phyloP scores from a whole-genome alignment of 768 basidiomycete genomes.

The Pisolithus marmoratus region DNA sequence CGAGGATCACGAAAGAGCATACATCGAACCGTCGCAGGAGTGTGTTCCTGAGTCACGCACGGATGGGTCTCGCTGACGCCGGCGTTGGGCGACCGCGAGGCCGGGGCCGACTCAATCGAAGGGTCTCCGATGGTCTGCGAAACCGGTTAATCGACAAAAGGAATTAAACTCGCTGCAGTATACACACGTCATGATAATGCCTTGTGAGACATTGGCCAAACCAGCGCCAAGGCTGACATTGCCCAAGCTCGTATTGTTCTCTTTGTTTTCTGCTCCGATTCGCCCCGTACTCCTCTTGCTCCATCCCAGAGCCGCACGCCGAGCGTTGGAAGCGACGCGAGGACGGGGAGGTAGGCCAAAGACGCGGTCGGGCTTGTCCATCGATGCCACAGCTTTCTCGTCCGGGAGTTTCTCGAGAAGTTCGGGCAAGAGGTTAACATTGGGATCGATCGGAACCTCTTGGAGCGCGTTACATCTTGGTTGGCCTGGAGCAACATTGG shows the following conservation, averaged over 20 bases:
- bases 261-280: constrained; percentile 50
- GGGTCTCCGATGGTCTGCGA: constrained; percentile 34
- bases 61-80: constrained; percentile 22
- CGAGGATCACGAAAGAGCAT: background rate
- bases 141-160: background rate
- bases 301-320: constrained; percentile 58
- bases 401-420: constrained; percentile 36
- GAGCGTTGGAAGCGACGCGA: constrained; percentile 48
- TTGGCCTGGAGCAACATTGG: constrained; percentile 2
- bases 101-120: constrained; percentile 42
- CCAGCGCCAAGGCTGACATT: constrained; percentile 3
- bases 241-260: constrained; percentile 32
- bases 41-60: constrained; percentile 12
- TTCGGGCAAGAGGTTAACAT: constrained; percentile 31
- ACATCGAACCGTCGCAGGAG: background rate
- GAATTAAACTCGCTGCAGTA: background rate
- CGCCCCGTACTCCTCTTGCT: constrained; percentile 55
- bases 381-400: constrained; percentile 29
- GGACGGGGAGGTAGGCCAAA: constrained; percentile 35
- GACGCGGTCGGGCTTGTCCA: constrained; percentile 24
- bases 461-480: constrained; percentile 33
- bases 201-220: constrained; percentile 21
- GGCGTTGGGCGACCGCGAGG: constrained; percentile 39
- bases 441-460: constrained; percentile 38
- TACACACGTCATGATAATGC: constrained; percentile 52